Evolutionary conservation across 148 eudicot genomes (phyloP).

Genomic region (Diospyros kaki): DNA sequence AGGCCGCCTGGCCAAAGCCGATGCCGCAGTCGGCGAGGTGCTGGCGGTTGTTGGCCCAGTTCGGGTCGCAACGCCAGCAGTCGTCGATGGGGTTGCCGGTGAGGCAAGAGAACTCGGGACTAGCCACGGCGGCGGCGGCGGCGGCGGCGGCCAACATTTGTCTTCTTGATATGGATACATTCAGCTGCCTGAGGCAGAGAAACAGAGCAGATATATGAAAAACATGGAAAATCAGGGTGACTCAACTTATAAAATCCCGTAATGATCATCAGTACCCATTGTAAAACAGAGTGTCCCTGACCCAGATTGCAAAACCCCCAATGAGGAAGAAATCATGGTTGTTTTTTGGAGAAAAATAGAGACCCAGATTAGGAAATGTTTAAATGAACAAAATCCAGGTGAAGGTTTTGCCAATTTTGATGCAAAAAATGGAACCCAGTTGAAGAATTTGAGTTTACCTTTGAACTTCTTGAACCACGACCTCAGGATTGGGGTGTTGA

Average conservation of each 20-base stretch:
- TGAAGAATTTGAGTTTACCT: slow-evolving; percentile 19
- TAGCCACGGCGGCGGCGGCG: background rate
- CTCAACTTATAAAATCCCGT: background rate
- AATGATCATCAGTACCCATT: background rate
- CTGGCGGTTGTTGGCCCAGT: slow-evolving; percentile 53
- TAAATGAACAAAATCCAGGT: slow-evolving; percentile 7
- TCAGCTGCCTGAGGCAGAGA: slow-evolving; percentile 56
- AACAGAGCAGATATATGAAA: background rate
- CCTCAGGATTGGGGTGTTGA: slow-evolving; percentile 42
- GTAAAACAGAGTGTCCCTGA: too few species aligned
- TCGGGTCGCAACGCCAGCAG: slow-evolving; percentile 61
- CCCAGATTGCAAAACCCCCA: too few species aligned
- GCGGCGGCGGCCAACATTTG: slow-evolving; percentile 27
- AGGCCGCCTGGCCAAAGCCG: slow-evolving; percentile 46
- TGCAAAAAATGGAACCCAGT: background rate
- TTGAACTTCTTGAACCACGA: slow-evolving; percentile 37
- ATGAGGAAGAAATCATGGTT: background rate
- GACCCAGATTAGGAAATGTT: slow-evolving; percentile 5
- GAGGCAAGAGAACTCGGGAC: slow-evolving; percentile 22
- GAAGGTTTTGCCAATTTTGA: background rate
- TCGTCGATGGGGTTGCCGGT: slow-evolving; percentile 69
- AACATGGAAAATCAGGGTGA: background rate
- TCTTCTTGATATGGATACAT: slow-evolving; percentile 64
- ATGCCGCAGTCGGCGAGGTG: slow-evolving; percentile 56
- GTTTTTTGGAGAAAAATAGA: background rate